Evolutionary conservation across 306 rosid species (phyloP), one percentile per base, ranked within the genome.

Genomic region (Casuarina glauca): DNA sequence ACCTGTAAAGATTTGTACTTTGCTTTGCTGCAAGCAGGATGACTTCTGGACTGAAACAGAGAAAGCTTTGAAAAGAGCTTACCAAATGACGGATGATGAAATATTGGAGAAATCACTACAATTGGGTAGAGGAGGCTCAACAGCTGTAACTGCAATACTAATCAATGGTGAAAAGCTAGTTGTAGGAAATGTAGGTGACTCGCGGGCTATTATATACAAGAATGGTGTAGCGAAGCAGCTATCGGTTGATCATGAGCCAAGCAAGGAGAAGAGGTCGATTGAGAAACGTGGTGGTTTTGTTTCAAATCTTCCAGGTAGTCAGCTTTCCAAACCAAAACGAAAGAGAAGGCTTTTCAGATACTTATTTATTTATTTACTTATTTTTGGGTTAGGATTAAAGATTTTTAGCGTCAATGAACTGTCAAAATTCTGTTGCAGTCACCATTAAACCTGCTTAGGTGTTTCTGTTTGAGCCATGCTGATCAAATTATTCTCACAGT

Each of bases 281-380:
- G 95, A 90, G 79, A 85, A 82, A 49, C 92, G 92, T 62, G 95
- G 95, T 26, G 95, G 95, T 1, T 90, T 90, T 26, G 95, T 90
- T 1, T 85, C 92, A 54, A 90, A 90, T 66, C 78, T 90, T 80
- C 95, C 95, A 83, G 94, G 94, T 90, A 78, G 39, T 55, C 48
- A 72, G 2, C 63, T 77, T 61, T 74, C 61, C 55, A 26, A 74
- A 62, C 68, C 55, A 71, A 70, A 12, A 75, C 12, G 15, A 66
- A 32, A 4, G 19, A 64, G 44, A 39, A 39, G 70, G 70, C 19
- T 64, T 15, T 64, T 26, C 32, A 26, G 32, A 26, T 26, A 0
- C 0, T 26, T 26, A 26, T 26, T 26, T 26, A 26, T 26, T 0
- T 26, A 26, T 26, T 26, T 26, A 26, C 32, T 26, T 39, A 7